phyloP scores from a whole-genome alignment of 371 early-diverging fungal species.

The Batkoa obscura region DNA sequence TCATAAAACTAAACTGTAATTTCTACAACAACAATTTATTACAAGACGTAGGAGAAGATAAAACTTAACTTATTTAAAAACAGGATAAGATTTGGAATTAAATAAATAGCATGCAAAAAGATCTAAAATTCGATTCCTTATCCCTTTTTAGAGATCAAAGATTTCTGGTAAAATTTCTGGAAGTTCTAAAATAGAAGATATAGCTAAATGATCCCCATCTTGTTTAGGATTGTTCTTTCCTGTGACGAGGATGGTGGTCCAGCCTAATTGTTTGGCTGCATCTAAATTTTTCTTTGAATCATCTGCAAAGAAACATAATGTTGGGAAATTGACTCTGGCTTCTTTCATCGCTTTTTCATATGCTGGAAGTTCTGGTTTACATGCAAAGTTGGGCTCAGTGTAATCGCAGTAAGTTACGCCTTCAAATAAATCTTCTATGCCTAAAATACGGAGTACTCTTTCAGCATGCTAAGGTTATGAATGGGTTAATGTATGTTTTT shows the following conservation, averaged over 20 bases:
- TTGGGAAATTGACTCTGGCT: constrained; percentile 33
- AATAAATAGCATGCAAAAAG: too few relatives aligned
- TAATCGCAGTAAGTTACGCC: constrained; percentile 67
- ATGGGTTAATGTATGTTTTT: not conserved
- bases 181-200: too few relatives aligned
- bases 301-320: constrained; percentile 51
- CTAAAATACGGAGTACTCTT: constrained; percentile 39
- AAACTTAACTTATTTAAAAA: too few relatives aligned
- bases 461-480: constrained; percentile 32
- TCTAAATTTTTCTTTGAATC: constrained; percentile 47
- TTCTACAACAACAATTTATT: too few relatives aligned
- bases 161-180: too few relatives aligned
- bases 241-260: constrained; percentile 46
- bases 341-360: constrained; percentile 47
- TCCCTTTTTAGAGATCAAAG: too few relatives aligned
- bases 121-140: too few relatives aligned
- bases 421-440: constrained; percentile 53
- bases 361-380: constrained; percentile 42
- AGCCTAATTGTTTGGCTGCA: constrained; percentile 42
- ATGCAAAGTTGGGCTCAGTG: constrained; percentile 37
- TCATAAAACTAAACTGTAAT: too few relatives aligned
- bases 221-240: constrained; percentile 13
- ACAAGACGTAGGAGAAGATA: too few relatives aligned
- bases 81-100: too few relatives aligned
- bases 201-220: too few relatives aligned